phyloP scores from a whole-genome alignment of 2,329 filamentous ascomycete genomes.

The Colletotrichum sp. region DNA sequence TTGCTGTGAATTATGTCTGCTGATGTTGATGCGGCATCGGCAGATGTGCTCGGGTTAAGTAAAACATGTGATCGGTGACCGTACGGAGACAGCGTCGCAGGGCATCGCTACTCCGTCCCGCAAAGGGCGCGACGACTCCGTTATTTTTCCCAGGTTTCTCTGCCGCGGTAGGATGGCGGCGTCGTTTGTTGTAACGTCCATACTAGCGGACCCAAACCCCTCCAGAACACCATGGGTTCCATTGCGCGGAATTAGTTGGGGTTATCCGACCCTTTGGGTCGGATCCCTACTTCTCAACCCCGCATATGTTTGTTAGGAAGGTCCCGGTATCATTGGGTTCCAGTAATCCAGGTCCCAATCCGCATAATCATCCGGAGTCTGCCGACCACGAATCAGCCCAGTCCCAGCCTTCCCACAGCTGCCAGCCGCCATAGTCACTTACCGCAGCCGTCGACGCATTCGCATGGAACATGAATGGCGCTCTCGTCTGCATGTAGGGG shows the following conservation, averaged over 20 bases:
- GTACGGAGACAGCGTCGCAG: neutral
- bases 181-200: neutral
- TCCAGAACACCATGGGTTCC: neutral
- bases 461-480: slow-evolving; percentile 33
- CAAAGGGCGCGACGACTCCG: neutral
- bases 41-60: neutral
- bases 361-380: slow-evolving; percentile 23
- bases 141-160: neutral
- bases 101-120: neutral
- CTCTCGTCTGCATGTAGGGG: slow-evolving; percentile 20
- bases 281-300: neutral
- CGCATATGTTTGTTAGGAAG: neutral
- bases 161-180: neutral
- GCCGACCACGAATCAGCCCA: slow-evolving; percentile 26
- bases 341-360: slow-evolving; percentile 19
- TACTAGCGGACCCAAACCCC: neutral
- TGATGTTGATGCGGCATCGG: neutral
- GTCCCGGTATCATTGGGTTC: slow-evolving; percentile 10
- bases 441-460: slow-evolving; percentile 30
- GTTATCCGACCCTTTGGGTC: neutral
- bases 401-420: slow-evolving; percentile 47
- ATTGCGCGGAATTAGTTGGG: neutral
- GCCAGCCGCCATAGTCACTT: slow-evolving; percentile 38
- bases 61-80: neutral
- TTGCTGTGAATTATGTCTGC: neutral